phyloP scores from a whole-genome alignment of 2,329 filamentous ascomycete genomes.

The Colletotrichum filicis region DNA sequence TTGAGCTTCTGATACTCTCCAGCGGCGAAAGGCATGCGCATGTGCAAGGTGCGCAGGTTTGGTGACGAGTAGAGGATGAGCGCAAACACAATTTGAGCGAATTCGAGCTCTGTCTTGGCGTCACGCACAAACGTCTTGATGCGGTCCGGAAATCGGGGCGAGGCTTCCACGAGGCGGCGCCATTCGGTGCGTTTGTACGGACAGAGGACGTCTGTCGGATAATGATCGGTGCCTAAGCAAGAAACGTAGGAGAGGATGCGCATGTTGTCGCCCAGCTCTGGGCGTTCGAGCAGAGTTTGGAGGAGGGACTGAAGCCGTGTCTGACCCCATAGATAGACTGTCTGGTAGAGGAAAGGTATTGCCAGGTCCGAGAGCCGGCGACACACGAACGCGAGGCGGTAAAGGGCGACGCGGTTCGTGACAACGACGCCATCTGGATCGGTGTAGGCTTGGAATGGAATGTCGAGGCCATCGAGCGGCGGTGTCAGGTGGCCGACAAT shows the following conservation, averaged over 20 bases:
- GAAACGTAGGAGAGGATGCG: slow-evolving; percentile 33
- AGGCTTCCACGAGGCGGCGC: slow-evolving; percentile 27
- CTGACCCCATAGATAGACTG: slow-evolving; percentile 32
- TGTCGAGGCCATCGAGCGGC: slow-evolving; percentile 31
- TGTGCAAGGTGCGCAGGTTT: slow-evolving; percentile 25
- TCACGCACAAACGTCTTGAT: slow-evolving; percentile 27
- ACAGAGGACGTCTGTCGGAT: slow-evolving; percentile 27
- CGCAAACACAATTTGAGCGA: slow-evolving; percentile 31
- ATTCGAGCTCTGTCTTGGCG: slow-evolving; percentile 24
- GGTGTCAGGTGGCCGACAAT: slow-evolving; percentile 33
- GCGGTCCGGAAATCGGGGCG: slow-evolving; percentile 17
- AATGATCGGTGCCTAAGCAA: slow-evolving; percentile 29
- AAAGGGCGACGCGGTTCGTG: slow-evolving; percentile 27
- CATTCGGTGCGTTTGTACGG: slow-evolving; percentile 33
- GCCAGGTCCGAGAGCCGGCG: slow-evolving; percentile 27
- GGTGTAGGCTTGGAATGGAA: slow-evolving; percentile 30
- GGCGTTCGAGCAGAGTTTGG: slow-evolving; percentile 31
- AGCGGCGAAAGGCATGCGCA: slow-evolving; percentile 33
- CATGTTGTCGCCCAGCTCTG: slow-evolving; percentile 30
- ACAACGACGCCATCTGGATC: slow-evolving; percentile 33
- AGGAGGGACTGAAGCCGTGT: slow-evolving; percentile 31
- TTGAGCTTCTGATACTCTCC: slow-evolving; percentile 34
- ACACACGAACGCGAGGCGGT: slow-evolving; percentile 30
- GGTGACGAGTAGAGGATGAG: slow-evolving; percentile 33
- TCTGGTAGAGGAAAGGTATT: slow-evolving; percentile 27